Evolutionary conservation across 2,329 filamentous ascomycete species (phyloP).

Genomic region (Ceratocystis huliohia): DNA sequence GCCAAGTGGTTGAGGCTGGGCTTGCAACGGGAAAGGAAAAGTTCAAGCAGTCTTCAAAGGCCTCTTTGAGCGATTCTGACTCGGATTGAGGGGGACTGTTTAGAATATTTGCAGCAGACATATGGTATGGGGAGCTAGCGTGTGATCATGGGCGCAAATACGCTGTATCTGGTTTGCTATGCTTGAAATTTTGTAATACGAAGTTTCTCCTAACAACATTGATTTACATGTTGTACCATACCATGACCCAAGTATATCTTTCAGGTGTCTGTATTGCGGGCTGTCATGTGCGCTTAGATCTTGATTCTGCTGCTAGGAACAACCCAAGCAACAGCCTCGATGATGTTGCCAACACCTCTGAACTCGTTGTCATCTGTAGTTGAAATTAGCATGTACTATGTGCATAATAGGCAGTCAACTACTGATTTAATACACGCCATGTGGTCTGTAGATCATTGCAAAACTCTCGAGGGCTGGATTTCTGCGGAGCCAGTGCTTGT

Average conservation of each 20-base stretch:
- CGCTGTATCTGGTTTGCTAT: not conserved
- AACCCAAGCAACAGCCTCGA: constrained; percentile 63
- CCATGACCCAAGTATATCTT: not conserved
- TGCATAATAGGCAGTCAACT: constrained; percentile 21
- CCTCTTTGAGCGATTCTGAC: constrained; percentile 12
- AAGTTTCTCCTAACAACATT: not conserved
- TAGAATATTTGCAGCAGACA: not conserved
- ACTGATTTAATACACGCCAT: constrained; percentile 30
- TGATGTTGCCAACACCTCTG: constrained; percentile 52
- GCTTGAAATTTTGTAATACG: not conserved
- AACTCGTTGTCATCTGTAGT: constrained; percentile 49
- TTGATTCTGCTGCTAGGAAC: constrained; percentile 34
- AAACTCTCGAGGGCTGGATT: constrained; percentile 63
- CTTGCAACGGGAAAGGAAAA: constrained; percentile 58
- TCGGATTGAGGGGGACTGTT: constrained; percentile 10
- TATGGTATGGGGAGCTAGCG: not conserved
- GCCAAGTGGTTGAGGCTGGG: constrained; percentile 57
- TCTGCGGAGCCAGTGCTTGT: constrained; percentile 47
- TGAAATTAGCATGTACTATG: not conserved
- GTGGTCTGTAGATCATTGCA: constrained; percentile 70
- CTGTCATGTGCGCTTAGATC: not conserved
- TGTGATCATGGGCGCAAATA: not conserved
- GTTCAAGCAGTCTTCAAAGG: constrained; percentile 55
- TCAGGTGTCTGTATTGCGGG: not conserved
- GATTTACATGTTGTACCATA: not conserved